Evolutionary conservation across 2,329 filamentous ascomycete species (phyloP).

Genomic region (Penicillium fuscoglaucum): DNA sequence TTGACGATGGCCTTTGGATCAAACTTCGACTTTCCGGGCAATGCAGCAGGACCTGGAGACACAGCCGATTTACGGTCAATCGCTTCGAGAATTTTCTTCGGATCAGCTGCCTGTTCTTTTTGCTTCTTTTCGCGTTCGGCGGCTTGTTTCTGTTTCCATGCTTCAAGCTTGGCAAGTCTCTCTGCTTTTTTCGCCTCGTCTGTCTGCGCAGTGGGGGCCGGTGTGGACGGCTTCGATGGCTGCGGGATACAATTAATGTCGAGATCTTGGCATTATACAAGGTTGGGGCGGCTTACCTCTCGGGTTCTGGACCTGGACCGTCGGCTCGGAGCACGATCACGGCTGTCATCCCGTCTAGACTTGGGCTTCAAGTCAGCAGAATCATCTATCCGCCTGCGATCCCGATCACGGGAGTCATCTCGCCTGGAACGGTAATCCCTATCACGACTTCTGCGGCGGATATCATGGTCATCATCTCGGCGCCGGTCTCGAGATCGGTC

Average conservation of each 20-base stretch:
- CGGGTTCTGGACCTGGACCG: slow-evolving; percentile 52
- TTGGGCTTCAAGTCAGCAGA: slow-evolving; percentile 70
- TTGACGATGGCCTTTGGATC: slow-evolving; percentile 84
- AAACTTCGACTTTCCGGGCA: slow-evolving; percentile 83
- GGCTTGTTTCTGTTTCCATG: slow-evolving; percentile 86
- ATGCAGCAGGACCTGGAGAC: slow-evolving; percentile 60
- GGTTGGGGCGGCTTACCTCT: slow-evolving; percentile 54
- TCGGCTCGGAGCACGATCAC: slow-evolving; percentile 55
- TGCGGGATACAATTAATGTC: slow-evolving; percentile 32
- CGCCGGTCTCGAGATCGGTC: slow-evolving; percentile 66
- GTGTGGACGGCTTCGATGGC: slow-evolving; percentile 55
- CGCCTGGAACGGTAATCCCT: slow-evolving; percentile 67
- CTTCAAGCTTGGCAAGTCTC: slow-evolving; percentile 76
- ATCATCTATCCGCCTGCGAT: slow-evolving; percentile 64
- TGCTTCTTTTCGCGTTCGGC: slow-evolving; percentile 73
- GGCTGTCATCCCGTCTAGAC: slow-evolving; percentile 65
- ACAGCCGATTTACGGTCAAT: slow-evolving; percentile 68
- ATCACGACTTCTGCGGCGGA: slow-evolving; percentile 65
- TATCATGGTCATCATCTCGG: slow-evolving; percentile 59
- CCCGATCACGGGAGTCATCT: slow-evolving; percentile 71
- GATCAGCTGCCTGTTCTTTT: slow-evolving; percentile 63
- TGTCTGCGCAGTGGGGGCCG: slow-evolving; percentile 52
- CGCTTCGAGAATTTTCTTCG: slow-evolving; percentile 67
- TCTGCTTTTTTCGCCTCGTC: slow-evolving; percentile 79
- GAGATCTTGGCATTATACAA: background rate